These are phyloP conservation scores for Aureobasidium sp. DNA, from an alignment of 2,329 filamentous ascomycete genomes.

Conservation along the genomic window DNA sequence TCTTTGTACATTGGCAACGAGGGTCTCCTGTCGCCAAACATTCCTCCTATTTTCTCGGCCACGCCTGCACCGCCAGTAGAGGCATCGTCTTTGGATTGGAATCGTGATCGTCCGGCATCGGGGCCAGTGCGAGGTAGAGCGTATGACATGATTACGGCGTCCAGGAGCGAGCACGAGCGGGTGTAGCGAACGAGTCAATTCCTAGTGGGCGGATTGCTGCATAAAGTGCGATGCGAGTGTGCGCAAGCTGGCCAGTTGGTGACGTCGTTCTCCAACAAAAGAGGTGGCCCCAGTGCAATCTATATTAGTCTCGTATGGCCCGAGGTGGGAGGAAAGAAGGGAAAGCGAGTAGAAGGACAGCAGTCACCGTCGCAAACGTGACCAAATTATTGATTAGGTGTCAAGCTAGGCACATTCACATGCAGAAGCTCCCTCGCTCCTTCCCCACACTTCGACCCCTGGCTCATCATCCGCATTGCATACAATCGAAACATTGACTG, in stretches of 20 bases:
- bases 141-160: slow-evolving; percentile 7
- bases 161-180: neutral
- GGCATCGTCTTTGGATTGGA: slow-evolving; percentile 8
- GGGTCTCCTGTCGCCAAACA: slow-evolving; percentile 55
- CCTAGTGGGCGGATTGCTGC: neutral
- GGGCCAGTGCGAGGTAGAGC: neutral
- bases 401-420: neutral
- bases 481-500: neutral
- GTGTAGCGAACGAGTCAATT: neutral
- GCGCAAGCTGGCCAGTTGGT: slow-evolving; percentile 8
- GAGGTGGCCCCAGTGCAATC: neutral
- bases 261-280: neutral
- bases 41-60: slow-evolving; percentile 48
- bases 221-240: slow-evolving; percentile 7
- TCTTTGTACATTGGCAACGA: slow-evolving; percentile 94
- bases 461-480: neutral
- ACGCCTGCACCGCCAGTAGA: slow-evolving; percentile 17
- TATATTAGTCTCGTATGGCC: neutral
- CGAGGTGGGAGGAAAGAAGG: too few relatives aligned
- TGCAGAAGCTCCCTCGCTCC: neutral
- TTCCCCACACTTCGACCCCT: slow-evolving; percentile 5
- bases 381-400: neutral
- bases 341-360: neutral
- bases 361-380: neutral
- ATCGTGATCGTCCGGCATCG: slow-evolving; percentile 10